These are phyloP conservation scores for Cardamine resedifolia DNA, from an alignment of 345 rosid species.

Conservation along the genomic window DNA sequence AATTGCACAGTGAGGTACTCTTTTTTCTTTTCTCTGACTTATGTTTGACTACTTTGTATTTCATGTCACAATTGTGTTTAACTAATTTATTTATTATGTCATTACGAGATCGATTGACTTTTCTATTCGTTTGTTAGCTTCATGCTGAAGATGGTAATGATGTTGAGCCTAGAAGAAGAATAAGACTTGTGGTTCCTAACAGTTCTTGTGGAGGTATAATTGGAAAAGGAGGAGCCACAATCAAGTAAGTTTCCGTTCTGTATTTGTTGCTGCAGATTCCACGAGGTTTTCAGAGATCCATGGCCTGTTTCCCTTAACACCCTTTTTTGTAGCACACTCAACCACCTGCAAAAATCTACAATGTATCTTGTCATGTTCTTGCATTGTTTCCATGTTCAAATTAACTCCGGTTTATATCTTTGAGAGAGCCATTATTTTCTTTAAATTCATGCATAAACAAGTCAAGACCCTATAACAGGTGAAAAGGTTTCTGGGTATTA, in stretches of 20 bases:
- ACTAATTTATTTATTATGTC: slow-evolving; percentile 2
- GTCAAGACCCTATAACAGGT: not conserved
- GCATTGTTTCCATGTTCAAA: not conserved
- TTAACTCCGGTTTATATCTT: not conserved
- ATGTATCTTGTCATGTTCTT: not conserved
- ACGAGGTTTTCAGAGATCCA: slow-evolving; percentile 2
- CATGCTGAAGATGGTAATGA: slow-evolving; percentile 73
- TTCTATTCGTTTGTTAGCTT: slow-evolving; percentile 50
- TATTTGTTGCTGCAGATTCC: not conserved
- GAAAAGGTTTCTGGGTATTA: not conserved
- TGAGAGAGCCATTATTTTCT: not conserved
- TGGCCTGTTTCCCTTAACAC: not conserved
- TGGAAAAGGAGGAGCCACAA: slow-evolving; percentile 97
- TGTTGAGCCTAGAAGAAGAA: slow-evolving; percentile 77
- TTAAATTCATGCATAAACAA: slow-evolving; percentile 12
- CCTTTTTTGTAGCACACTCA: not conserved
- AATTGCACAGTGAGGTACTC: slow-evolving; percentile 84
- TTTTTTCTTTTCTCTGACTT: slow-evolving; percentile 7
- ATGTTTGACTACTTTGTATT: slow-evolving; percentile 4
- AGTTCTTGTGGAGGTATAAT: slow-evolving; percentile 97
- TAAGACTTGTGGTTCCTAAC: slow-evolving; percentile 92
- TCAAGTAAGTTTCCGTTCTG: slow-evolving; percentile 60
- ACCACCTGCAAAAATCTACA: not conserved
- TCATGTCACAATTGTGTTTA: not conserved
- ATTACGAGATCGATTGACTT: slow-evolving; percentile 2